These are phyloP conservation scores for Penicillium canescens DNA, from an alignment of 495 filamentous ascomycete genomes.

Conservation along the genomic window DNA sequence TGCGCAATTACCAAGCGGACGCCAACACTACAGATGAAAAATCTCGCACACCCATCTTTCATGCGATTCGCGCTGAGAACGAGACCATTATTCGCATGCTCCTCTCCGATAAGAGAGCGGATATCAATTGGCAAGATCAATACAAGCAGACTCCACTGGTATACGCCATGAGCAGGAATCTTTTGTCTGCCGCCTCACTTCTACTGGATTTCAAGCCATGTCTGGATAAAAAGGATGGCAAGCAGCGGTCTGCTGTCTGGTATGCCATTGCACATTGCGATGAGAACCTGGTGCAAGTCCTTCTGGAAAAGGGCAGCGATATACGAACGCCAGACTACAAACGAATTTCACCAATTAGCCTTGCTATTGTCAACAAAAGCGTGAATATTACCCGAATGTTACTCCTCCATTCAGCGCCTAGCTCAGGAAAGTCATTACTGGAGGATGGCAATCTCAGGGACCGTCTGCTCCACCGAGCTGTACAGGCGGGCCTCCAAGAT, in stretches of 20 bases:
- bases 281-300: neutral
- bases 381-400: neutral
- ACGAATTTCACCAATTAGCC: neutral
- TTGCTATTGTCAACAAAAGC: neutral
- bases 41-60: constrained; percentile 6
- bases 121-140: constrained; percentile 5
- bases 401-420: neutral
- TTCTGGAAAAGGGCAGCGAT: neutral
- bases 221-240: neutral
- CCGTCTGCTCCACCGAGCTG: neutral
- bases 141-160: constrained; percentile 1
- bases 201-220: constrained; percentile 3
- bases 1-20: neutral
- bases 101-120: neutral
- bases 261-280: constrained; percentile 1
- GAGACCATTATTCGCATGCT: neutral
- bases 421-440: neutral
- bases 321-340: constrained; percentile 1
- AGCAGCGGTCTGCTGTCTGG: constrained; percentile 1
- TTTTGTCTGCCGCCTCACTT: neutral
- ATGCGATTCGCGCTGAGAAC: constrained; percentile 1
- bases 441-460: neutral
- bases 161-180: neutral
- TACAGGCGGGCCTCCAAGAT: constrained; percentile 5
- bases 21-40: neutral